These are phyloP conservation scores for Shiraia sp. DNA, from an alignment of 2,329 filamentous ascomycete genomes.

Conservation along the genomic window DNA sequence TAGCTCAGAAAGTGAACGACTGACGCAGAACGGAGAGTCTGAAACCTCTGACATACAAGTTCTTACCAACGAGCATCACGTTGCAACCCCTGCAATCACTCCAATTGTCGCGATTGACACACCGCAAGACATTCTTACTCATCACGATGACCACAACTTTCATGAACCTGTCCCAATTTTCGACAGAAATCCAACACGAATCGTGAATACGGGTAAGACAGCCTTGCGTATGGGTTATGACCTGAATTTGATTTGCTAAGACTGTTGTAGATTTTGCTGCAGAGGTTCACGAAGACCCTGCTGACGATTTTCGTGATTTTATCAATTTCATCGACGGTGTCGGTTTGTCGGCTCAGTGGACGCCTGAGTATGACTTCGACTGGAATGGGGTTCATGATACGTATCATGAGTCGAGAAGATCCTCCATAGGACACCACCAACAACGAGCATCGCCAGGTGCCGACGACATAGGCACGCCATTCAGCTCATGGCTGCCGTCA, in stretches of 20 bases:
- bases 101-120: too few species aligned
- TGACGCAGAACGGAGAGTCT: constrained; percentile 4
- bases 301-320: constrained; percentile 38
- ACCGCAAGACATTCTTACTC: too few species aligned
- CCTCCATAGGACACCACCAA: constrained; percentile 23
- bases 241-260: too few species aligned
- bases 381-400: constrained; percentile 27
- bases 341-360: constrained; percentile 35
- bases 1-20: constrained; percentile 6
- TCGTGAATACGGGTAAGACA: too few species aligned
- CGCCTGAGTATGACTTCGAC: constrained; percentile 35
- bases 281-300: constrained; percentile 25
- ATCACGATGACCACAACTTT: too few species aligned
- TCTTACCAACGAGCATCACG: too few species aligned
- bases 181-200: too few species aligned
- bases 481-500: constrained; percentile 36
- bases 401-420: constrained; percentile 19
- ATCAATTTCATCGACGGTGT: constrained; percentile 41
- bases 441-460: constrained; percentile 16
- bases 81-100: too few species aligned
- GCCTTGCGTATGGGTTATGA: too few species aligned
- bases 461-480: constrained; percentile 36
- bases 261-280: constrained; percentile 8
- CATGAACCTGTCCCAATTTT: too few species aligned
- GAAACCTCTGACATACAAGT: background rate